Percentiles rank a stretch among this genome's conserved stretches.
These are phyloP conservation scores for Scheffersomyces quercinus DNA, from an alignment of 1,139 yeast species.

Conservation along the genomic window DNA sequence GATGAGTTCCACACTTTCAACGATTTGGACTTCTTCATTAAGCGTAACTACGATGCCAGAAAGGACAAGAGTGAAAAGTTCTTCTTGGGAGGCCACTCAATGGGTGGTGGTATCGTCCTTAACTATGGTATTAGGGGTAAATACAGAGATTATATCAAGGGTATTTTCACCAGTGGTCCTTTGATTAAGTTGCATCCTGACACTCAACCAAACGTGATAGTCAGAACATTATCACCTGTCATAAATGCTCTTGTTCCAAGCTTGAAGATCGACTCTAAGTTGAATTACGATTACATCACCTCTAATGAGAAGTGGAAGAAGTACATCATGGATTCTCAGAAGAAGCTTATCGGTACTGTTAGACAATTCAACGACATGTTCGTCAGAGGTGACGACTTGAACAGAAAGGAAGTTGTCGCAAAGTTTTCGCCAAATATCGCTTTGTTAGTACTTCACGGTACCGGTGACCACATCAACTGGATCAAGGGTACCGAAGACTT, in stretches of 20 bases:
- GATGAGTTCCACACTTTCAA: conserved; percentile 62
- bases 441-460: conserved; percentile 33
- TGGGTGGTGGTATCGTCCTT: conserved; percentile 88
- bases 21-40: conserved; percentile 70
- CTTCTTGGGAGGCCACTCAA: conserved; percentile 80
- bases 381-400: conserved; percentile 56
- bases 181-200: conserved; percentile 59
- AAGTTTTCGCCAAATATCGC: conserved; percentile 46
- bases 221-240: conserved; percentile 47
- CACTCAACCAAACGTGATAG: conserved; percentile 54
- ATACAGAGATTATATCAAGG: conserved; percentile 51
- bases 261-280: conserved; percentile 54
- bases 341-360: conserved; percentile 43
- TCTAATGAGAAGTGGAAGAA: conserved; percentile 50
- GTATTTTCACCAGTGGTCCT: conserved; percentile 68
- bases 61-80: conserved; percentile 40
- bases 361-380: conserved; percentile 62
- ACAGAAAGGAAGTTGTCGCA: conserved; percentile 41
- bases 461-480: conserved; percentile 52
- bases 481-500: conserved; percentile 54
- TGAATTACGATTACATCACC: conserved; percentile 58
- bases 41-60: conserved; percentile 28
- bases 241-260: conserved; percentile 55
- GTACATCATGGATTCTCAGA: conserved; percentile 40
- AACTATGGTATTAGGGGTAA: conserved; percentile 75